These are phyloP conservation scores for Rhodotorula kratochvilovae DNA, from an alignment of 768 basidiomycete species.

Conservation along the genomic window DNA sequence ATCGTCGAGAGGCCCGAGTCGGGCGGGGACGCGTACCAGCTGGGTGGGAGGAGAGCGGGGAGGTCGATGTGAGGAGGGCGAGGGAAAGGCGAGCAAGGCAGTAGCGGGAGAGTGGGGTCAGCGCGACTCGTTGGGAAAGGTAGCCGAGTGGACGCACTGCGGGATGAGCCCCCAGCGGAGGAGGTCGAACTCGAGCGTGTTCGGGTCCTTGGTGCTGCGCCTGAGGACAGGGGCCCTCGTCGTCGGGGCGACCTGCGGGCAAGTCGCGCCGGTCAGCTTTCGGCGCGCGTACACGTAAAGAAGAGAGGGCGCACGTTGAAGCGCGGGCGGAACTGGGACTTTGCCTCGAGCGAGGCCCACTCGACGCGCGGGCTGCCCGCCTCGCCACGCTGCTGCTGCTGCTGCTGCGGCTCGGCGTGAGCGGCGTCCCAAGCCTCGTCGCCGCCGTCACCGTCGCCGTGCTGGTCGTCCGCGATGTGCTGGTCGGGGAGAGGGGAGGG, in stretches of 20 bases:
- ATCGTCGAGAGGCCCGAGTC: constrained; percentile 70
- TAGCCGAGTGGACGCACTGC: constrained; percentile 5
- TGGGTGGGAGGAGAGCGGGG: constrained; percentile 56
- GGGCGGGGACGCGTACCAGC: constrained; percentile 70
- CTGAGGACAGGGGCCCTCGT: background rate
- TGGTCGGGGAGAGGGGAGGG: background rate
- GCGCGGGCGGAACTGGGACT: background rate
- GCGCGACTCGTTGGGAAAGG: too few relatives aligned
- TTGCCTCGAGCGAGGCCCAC: constrained; percentile 1
- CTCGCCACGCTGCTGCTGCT: background rate
- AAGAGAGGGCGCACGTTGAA: constrained; percentile 9
- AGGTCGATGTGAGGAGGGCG: background rate
- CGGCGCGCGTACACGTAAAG: background rate
- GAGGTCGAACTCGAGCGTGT: background rate
- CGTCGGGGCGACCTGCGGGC: constrained; percentile 7
- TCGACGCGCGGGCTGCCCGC: background rate
- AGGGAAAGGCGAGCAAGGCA: too few relatives aligned
- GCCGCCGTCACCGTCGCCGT: background rate
- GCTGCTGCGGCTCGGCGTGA: background rate
- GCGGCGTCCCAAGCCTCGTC: too few relatives aligned
- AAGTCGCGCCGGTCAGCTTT: background rate
- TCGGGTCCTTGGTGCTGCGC: background rate
- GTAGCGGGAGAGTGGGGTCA: background rate
- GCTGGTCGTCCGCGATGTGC: background rate
- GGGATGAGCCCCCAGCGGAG: constrained; percentile 13